Conservation (phyloP, 441 rosid genomes). For the Brassica balearica region DNA sequence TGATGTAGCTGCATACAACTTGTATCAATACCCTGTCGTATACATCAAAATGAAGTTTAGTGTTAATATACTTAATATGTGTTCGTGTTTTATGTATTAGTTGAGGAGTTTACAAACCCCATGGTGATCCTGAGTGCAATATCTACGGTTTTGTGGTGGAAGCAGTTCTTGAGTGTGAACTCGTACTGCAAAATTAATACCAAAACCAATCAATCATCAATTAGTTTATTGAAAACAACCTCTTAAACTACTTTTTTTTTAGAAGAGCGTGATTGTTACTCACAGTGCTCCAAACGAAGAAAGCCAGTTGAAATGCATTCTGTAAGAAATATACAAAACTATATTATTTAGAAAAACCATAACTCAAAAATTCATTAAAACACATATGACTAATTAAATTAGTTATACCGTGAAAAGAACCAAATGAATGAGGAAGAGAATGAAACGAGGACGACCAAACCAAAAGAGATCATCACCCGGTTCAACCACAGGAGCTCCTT, state of each 20-base stretch:
- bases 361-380: background rate
- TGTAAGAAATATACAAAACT: background rate
- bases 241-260: background rate
- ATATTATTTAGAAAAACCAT: background rate
- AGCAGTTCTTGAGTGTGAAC: slow-evolving; percentile 60
- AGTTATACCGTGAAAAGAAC: slow-evolving; percentile 81
- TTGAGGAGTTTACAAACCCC: slow-evolving; percentile 64
- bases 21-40: slow-evolving; percentile 75
- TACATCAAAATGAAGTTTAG: slow-evolving; percentile 4
- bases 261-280: slow-evolving; percentile 18
- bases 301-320: slow-evolving; percentile 91
- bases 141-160: slow-evolving; percentile 60
- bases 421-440: slow-evolving; percentile 84
- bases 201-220: slow-evolving; percentile 1
- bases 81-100: background rate
- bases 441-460: slow-evolving; percentile 85
- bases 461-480: slow-evolving; percentile 94
- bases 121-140: slow-evolving; percentile 70
- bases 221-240: background rate
- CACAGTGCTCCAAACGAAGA: slow-evolving; percentile 72
- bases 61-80: background rate
- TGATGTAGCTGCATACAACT: slow-evolving; percentile 89
- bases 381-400: background rate
- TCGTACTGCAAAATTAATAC: slow-evolving; percentile 51
- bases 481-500: slow-evolving; percentile 90